These are phyloP conservation scores for Pinus tabuliformis DNA, from an alignment of 75 land plant genomes.

Conservation along the genomic window DNA sequence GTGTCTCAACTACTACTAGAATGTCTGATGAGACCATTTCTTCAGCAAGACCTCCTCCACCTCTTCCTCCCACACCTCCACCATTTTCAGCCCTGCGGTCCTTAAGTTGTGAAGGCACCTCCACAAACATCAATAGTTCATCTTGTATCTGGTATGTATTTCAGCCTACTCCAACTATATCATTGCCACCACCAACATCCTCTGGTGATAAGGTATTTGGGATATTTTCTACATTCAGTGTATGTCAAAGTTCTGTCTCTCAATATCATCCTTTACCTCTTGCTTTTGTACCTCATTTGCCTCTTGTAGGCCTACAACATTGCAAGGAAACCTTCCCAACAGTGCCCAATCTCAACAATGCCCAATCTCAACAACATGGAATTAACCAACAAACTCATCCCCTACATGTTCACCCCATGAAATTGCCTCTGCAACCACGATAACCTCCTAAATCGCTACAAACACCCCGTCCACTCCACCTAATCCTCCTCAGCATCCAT, in stretches of 20 bases:
- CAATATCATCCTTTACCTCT: conserved; percentile 37
- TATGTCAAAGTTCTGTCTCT: conserved; percentile 13
- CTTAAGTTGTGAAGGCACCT: conserved; percentile 18
- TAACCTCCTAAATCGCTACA: conserved; percentile 62
- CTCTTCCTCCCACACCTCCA: conserved; percentile 75
- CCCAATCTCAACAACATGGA: conserved; percentile 28
- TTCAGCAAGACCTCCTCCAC: conserved; percentile 54
- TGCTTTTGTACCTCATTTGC: conserved; percentile 36
- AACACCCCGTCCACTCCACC: conserved; percentile 49
- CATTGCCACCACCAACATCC: conserved; percentile 19
- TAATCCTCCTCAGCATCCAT: conserved; percentile 39
- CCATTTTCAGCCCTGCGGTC: conserved; percentile 30
- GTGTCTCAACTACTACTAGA: conserved; percentile 10
- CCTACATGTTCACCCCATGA: conserved; percentile 26
- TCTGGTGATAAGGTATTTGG: conserved; percentile 27
- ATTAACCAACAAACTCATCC: conserved; percentile 25
- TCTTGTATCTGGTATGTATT: conserved; percentile 16
- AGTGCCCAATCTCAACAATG: conserved; percentile 23
- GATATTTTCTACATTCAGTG: conserved; percentile 35
- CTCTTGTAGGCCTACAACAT: conserved; percentile 50
- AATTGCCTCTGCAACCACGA: conserved; percentile 33
- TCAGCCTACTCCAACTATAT: conserved; percentile 13
- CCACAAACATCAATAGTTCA: conserved; percentile 23
- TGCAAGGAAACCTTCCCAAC: conserved; percentile 19
- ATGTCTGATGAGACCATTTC: conserved; percentile 20